phyloP scores from a whole-genome alignment of 176 grass and related monocot genomes.

The Tillandsia leiboldiana region DNA sequence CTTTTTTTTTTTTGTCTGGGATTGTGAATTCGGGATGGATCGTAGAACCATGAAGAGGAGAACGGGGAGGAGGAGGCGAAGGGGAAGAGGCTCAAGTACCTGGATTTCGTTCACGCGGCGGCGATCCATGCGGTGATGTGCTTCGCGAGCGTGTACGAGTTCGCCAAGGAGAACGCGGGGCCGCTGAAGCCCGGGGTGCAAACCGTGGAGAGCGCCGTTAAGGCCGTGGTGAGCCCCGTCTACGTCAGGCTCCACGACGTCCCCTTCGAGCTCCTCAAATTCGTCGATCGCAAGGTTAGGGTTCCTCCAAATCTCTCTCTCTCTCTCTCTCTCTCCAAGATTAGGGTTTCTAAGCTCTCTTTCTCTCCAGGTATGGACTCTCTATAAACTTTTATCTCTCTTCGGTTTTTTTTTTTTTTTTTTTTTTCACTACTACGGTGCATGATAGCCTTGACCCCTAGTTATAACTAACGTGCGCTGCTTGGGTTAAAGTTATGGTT shows the following conservation, averaged over 20 bases:
- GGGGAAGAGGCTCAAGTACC: slow-evolving; percentile 36
- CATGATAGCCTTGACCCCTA: not conserved
- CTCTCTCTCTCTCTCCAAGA: not conserved
- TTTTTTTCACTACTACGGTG: not conserved
- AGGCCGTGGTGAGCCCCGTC: slow-evolving; percentile 39
- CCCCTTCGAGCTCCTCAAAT: slow-evolving; percentile 55
- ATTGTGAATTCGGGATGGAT: not conserved
- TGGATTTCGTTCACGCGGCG: slow-evolving; percentile 48
- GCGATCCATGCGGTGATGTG: slow-evolving; percentile 41
- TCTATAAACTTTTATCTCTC: too few relatives aligned
- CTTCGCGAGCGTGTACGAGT: slow-evolving; percentile 41
- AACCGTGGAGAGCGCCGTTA: slow-evolving; percentile 54
- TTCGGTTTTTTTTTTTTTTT: too few relatives aligned
- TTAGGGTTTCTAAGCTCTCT: too few relatives aligned
- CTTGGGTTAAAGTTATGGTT: too few relatives aligned
- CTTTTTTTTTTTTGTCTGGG: not conserved
- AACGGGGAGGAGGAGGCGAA: not conserved
- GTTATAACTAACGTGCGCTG: too few relatives aligned
- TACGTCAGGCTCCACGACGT: slow-evolving; percentile 35
- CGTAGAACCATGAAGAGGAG: slow-evolving; percentile 7
- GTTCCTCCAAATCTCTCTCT: not conserved
- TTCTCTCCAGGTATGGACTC: not conserved
- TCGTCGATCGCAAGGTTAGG: slow-evolving; percentile 67
- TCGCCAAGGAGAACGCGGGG: slow-evolving; percentile 70
- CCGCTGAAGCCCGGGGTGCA: slow-evolving; percentile 56